These are phyloP conservation scores for Petrea volubilis DNA, from an alignment of 257 asterid species.

Conservation along the genomic window DNA sequence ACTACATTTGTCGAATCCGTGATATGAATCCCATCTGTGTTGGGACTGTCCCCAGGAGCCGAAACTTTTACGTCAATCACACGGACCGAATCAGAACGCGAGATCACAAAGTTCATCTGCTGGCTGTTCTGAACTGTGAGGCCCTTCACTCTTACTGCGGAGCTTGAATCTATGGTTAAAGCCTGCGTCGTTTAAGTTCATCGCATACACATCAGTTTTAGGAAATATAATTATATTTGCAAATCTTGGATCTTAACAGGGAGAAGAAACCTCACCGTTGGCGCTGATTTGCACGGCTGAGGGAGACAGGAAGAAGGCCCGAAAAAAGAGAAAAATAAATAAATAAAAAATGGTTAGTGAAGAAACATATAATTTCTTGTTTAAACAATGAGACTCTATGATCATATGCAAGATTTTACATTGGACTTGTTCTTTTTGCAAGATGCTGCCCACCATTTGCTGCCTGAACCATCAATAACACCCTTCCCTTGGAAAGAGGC, in stretches of 20 bases:
- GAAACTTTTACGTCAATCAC: conserved; percentile 55
- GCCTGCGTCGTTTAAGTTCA: conserved; percentile 44
- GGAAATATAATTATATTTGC: background rate
- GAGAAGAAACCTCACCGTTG: conserved; percentile 61
- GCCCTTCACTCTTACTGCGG: conserved; percentile 59
- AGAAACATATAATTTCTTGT: background rate
- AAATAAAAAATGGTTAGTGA: conserved; percentile 16
- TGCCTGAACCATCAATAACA: conserved; percentile 82
- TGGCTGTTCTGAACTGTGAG: conserved; percentile 70
- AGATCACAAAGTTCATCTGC: conserved; percentile 80
- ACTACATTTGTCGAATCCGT: conserved; percentile 77
- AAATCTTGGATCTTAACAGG: background rate
- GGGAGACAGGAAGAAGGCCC: background rate
- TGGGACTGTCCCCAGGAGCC: conserved; percentile 86
- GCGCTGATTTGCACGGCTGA: conserved; percentile 93
- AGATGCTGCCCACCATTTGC: conserved; percentile 95
- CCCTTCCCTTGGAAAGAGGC: conserved; percentile 79
- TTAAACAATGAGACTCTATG: background rate
- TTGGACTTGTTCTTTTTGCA: conserved; percentile 87
- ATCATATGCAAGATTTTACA: conserved; percentile 38
- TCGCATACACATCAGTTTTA: background rate
- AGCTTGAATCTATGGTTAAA: conserved; percentile 64
- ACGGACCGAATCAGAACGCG: conserved; percentile 61
- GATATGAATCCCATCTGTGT: conserved; percentile 95
- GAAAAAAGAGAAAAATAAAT: background rate